Conservation (phyloP, 345 rosid species). For the Moringa oleifera region DNA sequence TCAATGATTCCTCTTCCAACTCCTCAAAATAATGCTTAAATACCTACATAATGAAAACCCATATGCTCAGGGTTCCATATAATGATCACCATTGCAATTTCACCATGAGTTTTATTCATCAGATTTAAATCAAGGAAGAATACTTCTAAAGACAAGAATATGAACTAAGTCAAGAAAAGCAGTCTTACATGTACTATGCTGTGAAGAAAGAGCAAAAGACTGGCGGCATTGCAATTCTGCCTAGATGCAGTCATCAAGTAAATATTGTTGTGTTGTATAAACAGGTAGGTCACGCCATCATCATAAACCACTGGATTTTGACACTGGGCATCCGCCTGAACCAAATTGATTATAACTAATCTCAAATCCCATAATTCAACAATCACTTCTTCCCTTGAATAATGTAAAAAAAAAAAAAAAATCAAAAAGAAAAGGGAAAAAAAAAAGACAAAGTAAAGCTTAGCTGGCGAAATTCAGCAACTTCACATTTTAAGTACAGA, state of each 20-base stretch:
- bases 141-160: background rate
- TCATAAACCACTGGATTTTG: slow-evolving; percentile 78
- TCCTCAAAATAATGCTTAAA: slow-evolving; percentile 81
- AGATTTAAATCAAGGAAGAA: background rate
- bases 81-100: background rate
- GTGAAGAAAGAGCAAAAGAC: slow-evolving; percentile 56
- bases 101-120: background rate
- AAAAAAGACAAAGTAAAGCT: background rate
- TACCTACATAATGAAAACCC: slow-evolving; percentile 30
- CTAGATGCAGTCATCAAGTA: slow-evolving; percentile 63
- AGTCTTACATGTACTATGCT: slow-evolving; percentile 61
- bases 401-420: too few relatives aligned
- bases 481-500: background rate
- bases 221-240: slow-evolving; percentile 75
- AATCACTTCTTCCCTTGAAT: background rate
- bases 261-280: slow-evolving; percentile 61
- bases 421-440: background rate
- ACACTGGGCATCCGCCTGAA: slow-evolving; percentile 62
- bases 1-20: slow-evolving; percentile 69
- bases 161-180: background rate
- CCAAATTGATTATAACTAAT: background rate
- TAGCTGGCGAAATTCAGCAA: background rate
- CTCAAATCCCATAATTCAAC: background rate
- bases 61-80: background rate
- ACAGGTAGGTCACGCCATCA: slow-evolving; percentile 65